These are phyloP conservation scores for Pueraria montana DNA, from an alignment of 306 rosid species.

Conservation along the genomic window DNA sequence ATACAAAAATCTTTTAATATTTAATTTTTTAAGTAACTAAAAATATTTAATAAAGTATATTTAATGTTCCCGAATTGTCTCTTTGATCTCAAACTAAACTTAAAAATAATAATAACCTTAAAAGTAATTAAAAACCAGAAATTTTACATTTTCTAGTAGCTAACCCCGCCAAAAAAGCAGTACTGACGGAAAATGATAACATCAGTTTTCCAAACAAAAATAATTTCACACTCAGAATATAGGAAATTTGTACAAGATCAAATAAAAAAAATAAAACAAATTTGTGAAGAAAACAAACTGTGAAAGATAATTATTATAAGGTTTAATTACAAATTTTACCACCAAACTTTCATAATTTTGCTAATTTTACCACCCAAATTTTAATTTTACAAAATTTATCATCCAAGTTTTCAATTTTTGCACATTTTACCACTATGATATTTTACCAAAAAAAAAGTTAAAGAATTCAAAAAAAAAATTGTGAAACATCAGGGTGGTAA, in stretches of 20 bases:
- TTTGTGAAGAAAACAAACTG: neutral
- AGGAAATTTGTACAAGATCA: neutral
- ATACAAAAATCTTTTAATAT: neutral
- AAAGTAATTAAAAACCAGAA: neutral
- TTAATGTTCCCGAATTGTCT: neutral
- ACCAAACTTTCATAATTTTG: too few species aligned
- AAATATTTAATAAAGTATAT: neutral
- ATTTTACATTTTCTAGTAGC: neutral
- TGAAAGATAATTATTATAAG: too few species aligned
- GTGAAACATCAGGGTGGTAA: too few species aligned
- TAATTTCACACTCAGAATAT: neutral
- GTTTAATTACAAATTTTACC: too few species aligned
- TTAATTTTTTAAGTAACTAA: neutral
- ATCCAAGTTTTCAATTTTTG: too few species aligned
- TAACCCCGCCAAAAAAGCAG: neutral
- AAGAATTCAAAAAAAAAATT: too few species aligned
- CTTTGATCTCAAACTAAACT: constrained; percentile 26
- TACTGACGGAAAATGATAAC: neutral
- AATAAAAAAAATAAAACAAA: neutral
- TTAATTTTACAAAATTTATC: too few species aligned
- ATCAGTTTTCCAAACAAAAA: neutral
- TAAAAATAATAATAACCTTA: neutral
- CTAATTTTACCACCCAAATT: too few species aligned
- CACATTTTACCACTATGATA: too few species aligned
- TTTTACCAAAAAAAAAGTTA: too few species aligned